Conservation (phyloP, 139 green algal species). For the Raphidocelis subcapitata region DNA sequence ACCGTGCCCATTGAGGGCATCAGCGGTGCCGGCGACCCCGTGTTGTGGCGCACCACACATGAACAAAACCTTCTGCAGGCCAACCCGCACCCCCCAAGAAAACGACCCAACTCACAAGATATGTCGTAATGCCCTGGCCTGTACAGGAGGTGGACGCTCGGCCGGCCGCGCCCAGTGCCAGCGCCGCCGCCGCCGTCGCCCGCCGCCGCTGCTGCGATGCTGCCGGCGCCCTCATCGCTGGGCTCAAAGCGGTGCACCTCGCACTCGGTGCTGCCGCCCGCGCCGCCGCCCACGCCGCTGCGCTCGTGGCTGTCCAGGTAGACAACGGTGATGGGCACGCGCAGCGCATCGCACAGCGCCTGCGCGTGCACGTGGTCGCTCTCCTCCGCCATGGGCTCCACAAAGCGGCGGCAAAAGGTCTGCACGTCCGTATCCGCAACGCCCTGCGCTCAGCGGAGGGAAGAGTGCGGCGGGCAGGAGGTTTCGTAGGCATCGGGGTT, state of each 20-base stretch:
- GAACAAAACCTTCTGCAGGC: no score
- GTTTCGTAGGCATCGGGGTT: no score
- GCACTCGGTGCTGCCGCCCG: not conserved
- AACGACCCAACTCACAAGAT: not conserved
- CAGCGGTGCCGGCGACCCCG: no score
- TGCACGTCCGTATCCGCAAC: constrained; percentile 62
- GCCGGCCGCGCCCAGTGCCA: not conserved
- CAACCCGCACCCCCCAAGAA: no score
- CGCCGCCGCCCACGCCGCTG: not conserved
- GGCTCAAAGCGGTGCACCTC: no score
- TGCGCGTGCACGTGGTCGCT: constrained; percentile 93
- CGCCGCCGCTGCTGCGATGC: no score
- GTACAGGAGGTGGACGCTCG: constrained; percentile 43
- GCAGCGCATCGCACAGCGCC: constrained; percentile 86
- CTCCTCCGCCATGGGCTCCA: constrained; percentile 93
- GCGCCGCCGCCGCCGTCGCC: no score
- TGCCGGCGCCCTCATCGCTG: no score
- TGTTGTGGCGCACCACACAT: no score
- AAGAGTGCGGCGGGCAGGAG: no score
- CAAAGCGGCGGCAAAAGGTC: constrained; percentile 61
- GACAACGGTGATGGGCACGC: constrained; percentile 79
- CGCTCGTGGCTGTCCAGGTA: constrained; percentile 58
- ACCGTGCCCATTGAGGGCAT: no score
- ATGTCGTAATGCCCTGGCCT: constrained; percentile 55
- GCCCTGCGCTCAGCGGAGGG: no score